phyloP scores from a whole-genome alignment of 2,329 filamentous ascomycete species.

The Curvularia verruculosa region DNA sequence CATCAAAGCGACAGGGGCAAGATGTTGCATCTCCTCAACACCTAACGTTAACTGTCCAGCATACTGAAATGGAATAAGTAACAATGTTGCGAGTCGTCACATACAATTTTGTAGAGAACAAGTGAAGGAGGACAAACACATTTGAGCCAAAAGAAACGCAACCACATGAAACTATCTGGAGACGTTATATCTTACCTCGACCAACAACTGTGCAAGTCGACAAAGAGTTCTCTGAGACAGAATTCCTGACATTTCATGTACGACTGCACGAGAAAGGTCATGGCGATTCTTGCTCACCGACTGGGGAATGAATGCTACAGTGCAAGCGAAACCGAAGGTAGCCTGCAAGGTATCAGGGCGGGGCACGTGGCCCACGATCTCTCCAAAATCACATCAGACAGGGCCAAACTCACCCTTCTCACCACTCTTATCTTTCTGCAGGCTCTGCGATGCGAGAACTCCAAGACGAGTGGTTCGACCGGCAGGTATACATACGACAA shows the following conservation, averaged over 20 bases:
- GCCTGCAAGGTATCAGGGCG: background rate
- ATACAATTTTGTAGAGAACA: background rate
- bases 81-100: background rate
- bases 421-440: background rate
- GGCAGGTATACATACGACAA: too few relatives aligned
- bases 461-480: background rate
- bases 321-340: background rate
- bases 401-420: background rate
- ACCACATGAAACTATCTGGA: background rate
- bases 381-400: background rate
- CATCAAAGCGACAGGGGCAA: background rate
- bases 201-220: background rate
- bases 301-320: background rate
- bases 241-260: background rate
- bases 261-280: too few relatives aligned
- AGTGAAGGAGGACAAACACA: background rate
- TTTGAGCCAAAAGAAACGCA: background rate
- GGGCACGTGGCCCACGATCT: constrained; percentile 1
- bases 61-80: background rate
- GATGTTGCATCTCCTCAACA: background rate
- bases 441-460: too few relatives aligned
- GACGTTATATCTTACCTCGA: background rate
- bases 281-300: background rate
- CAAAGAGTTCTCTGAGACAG: background rate
- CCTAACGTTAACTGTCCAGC: background rate